A percentile compares a stretch with the other conserved stretches of the same genome.
phyloP scores from a whole-genome alignment of 805 yeast genomes.

The Ogataea siamensis region DNA sequence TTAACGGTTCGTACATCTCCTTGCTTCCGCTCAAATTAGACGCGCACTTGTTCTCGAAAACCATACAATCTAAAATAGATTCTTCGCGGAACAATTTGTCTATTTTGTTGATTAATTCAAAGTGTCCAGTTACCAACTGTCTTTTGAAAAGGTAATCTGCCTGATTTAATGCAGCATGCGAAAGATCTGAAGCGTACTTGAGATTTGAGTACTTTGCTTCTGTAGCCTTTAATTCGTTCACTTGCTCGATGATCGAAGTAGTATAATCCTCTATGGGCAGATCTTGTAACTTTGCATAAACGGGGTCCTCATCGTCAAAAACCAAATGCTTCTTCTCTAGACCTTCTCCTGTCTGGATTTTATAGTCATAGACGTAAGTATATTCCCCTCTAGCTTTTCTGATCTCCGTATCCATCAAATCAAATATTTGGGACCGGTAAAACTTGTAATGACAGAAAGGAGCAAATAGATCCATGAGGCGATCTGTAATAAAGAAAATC shows the following conservation, averaged over 20 bases:
- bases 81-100: conserved; percentile 50
- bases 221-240: conserved; percentile 25
- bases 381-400: conserved; percentile 28
- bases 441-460: conserved; percentile 87
- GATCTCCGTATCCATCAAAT: conserved; percentile 40
- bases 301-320: conserved; percentile 28
- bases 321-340: conserved; percentile 23
- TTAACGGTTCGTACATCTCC: conserved; percentile 51
- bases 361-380: conserved; percentile 27
- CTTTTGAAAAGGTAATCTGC: conserved; percentile 25
- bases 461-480: conserved; percentile 78
- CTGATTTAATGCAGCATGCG: conserved; percentile 31
- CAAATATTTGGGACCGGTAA: conserved; percentile 91
- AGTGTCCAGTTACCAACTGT: conserved; percentile 31
- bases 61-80: conserved; percentile 55
- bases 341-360: conserved; percentile 29
- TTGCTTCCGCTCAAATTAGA: conserved; percentile 69
- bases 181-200: conserved; percentile 27
- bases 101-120: conserved; percentile 49
- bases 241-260: conserved; percentile 20
- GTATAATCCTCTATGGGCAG: conserved; percentile 28
- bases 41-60: conserved; percentile 79
- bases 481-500: conserved; percentile 71
- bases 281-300: conserved; percentile 28
- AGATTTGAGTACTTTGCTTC: conserved; percentile 27